These are phyloP conservation scores for Phallus indusiatus DNA, from an alignment of 768 basidiomycete species.

Conservation along the genomic window DNA sequence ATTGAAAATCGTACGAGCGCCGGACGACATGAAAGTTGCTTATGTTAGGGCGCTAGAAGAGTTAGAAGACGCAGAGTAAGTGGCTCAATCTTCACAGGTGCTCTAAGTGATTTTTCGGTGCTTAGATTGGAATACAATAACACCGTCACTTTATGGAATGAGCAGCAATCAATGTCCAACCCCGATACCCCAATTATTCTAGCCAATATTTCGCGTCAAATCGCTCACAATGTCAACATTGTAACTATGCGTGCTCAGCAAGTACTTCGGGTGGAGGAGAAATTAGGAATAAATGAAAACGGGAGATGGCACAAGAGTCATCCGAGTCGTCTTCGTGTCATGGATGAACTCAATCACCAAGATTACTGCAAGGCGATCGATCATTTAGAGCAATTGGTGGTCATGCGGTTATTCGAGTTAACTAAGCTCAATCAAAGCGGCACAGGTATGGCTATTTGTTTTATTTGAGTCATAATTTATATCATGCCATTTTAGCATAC, in stretches of 20 bases:
- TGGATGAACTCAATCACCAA: conserved; percentile 1
- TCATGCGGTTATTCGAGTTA: conserved; percentile 23
- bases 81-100: too few species aligned
- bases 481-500: too few species aligned
- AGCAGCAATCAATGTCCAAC: background rate
- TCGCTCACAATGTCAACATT: too few species aligned
- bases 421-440: conserved; percentile 19
- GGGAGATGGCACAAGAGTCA: conserved; percentile 13
- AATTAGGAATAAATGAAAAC: conserved; percentile 9
- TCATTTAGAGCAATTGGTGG: conserved; percentile 22
- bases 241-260: background rate
- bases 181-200: too few species aligned
- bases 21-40: background rate
- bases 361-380: conserved; percentile 19
- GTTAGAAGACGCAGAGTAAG: background rate
- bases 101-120: background rate
- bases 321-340: conserved; percentile 10
- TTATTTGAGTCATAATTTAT: too few species aligned
- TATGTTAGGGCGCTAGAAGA: background rate
- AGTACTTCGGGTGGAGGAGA: conserved; percentile 9
- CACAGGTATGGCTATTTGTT: conserved; percentile 13
- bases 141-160: background rate
- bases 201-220: too few species aligned
- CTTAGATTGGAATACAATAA: too few species aligned
- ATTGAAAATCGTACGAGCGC: background rate